A percentile compares a stretch with the other conserved stretches of the same genome.
These are phyloP conservation scores for Shiraia bambusicola DNA, from an alignment of 2,329 filamentous ascomycete species.

Conservation along the genomic window DNA sequence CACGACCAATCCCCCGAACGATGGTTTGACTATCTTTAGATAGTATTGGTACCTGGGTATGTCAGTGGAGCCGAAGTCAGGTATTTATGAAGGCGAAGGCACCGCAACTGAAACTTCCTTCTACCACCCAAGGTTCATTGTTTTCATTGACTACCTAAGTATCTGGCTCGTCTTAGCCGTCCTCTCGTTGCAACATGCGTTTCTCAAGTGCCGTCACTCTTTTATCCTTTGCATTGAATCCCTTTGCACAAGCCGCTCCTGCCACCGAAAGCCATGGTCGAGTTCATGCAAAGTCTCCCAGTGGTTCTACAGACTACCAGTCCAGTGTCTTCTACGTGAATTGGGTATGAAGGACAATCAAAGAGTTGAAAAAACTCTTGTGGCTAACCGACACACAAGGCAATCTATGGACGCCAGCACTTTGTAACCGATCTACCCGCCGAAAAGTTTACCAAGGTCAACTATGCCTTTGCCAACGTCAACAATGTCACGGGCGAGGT, in stretches of 20 bases:
- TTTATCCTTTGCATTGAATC: constrained; percentile 13
- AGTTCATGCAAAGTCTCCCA: constrained; percentile 2
- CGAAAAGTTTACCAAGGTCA: constrained; percentile 80
- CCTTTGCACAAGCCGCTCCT: constrained; percentile 19
- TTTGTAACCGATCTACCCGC: constrained; percentile 78
- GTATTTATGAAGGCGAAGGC: background rate
- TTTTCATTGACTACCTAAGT: constrained; percentile 9
- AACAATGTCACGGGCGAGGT: constrained; percentile 74
- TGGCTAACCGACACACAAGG: constrained; percentile 46
- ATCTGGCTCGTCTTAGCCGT: constrained; percentile 18
- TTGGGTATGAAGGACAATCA: constrained; percentile 47
- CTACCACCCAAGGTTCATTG: background rate
- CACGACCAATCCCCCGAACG: constrained; percentile 6
- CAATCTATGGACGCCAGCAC: constrained; percentile 82
- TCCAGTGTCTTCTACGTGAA: constrained; percentile 72
- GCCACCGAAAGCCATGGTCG: constrained; percentile 4
- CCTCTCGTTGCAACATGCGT: constrained; percentile 28
- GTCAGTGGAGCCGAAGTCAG: background rate
- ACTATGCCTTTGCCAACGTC: constrained; percentile 90
- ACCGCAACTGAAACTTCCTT: background rate
- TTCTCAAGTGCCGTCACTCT: constrained; percentile 21
- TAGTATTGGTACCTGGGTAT: constrained; percentile 1
- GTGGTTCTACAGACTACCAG: constrained; percentile 53
- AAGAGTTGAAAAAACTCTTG: background rate
- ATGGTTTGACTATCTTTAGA: constrained; percentile 2